Evolutionary conservation across 2,329 filamentous ascomycete genomes (phyloP).

Genomic region (Botryotinia convoluta): DNA sequence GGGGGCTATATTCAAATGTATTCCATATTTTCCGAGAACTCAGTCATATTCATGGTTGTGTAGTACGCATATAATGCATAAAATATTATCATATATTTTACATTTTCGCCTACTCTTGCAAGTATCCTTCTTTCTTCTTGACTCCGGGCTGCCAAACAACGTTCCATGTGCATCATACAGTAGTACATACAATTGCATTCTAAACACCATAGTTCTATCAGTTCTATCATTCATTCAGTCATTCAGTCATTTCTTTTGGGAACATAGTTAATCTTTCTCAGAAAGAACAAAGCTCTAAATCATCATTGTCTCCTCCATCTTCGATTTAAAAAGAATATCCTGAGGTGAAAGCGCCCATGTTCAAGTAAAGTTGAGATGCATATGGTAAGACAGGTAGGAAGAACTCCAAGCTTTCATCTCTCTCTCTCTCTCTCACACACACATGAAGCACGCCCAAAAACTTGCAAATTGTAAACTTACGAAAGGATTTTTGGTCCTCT

Average conservation of each 20-base stretch:
- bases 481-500: not conserved
- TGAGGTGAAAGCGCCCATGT: not conserved
- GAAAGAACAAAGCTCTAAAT: rapidly evolving
- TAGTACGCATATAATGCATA: not conserved
- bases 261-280: not conserved
- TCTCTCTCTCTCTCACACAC: too few relatives aligned
- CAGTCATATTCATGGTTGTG: not conserved
- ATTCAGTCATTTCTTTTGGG: not conserved
- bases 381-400: not conserved
- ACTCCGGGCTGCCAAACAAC: not conserved
- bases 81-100: not conserved
- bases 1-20: too few relatives aligned
- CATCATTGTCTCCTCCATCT: not conserved
- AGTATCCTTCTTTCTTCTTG: not conserved
- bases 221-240: not conserved
- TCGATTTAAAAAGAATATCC: too few relatives aligned
- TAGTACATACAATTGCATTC: not conserved
- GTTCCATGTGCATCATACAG: not conserved
- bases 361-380: not conserved
- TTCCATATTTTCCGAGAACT: not conserved
- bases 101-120: rapidly evolving
- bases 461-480: rapidly evolving
- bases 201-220: not conserved
- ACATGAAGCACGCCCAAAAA: not conserved
- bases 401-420: not conserved